phyloP scores from a whole-genome alignment of 495 filamentous ascomycete genomes.

The Chaetomium cochliodes region DNA sequence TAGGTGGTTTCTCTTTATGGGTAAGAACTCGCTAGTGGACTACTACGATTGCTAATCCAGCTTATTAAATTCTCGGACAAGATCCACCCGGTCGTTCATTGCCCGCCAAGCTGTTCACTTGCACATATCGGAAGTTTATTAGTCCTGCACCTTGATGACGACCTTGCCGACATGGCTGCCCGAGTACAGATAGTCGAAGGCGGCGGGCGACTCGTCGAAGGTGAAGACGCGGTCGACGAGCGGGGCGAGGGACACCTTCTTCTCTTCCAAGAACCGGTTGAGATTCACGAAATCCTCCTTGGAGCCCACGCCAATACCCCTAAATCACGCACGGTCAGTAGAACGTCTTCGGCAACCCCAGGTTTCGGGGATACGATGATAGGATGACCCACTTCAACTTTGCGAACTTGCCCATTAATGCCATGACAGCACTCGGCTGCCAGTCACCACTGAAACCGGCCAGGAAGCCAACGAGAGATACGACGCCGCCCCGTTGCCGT shows the following conservation, averaged over 20 bases:
- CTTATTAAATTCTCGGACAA: no score
- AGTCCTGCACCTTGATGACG: slow-evolving; percentile 38
- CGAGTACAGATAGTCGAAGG: slow-evolving; percentile 45
- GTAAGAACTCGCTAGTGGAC: no score
- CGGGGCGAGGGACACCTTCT: slow-evolving; percentile 32
- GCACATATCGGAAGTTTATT: neutral
- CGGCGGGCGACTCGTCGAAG: slow-evolving; percentile 43
- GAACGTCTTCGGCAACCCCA: neutral
- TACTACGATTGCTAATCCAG: no score
- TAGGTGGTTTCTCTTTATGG: no score
- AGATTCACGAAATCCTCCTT: slow-evolving; percentile 41
- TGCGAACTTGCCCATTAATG: slow-evolving; percentile 9
- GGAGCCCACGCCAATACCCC: slow-evolving; percentile 39
- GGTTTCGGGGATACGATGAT: neutral
- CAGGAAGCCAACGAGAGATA: slow-evolving; percentile 21
- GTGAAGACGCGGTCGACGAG: slow-evolving; percentile 41
- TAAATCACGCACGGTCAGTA: slow-evolving; percentile 20
- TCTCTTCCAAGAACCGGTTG: slow-evolving; percentile 35
- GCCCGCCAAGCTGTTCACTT: no score
- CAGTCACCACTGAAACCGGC: slow-evolving; percentile 14
- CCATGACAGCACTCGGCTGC: slow-evolving; percentile 9
- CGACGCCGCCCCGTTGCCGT: slow-evolving; percentile 8
- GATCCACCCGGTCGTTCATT: no score
- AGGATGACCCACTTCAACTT: slow-evolving; percentile 18
- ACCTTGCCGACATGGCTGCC: slow-evolving; percentile 51